Conservation (phyloP, 2,329 filamentous ascomycete genomes). For the Aspergillus ustus region DNA sequence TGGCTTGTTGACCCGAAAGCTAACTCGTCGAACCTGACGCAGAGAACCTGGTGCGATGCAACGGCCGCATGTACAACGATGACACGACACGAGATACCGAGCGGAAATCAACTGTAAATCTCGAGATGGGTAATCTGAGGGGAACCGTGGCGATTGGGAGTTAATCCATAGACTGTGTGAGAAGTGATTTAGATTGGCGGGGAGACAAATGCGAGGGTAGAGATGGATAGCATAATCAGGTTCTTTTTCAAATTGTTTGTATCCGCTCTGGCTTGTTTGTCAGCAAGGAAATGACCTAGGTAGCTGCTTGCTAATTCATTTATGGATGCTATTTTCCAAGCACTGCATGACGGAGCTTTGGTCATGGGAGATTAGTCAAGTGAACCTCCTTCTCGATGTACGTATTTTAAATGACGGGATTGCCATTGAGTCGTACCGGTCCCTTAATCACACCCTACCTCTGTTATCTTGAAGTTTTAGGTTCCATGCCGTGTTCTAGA, state of each 20-base stretch:
- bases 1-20: neutral
- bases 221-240: neutral
- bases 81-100: conserved; percentile 9
- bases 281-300: neutral
- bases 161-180: conserved; percentile 9
- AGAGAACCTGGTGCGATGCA: conserved; percentile 10
- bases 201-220: conserved; percentile 3
- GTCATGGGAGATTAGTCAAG: neutral
- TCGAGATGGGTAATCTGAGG: conserved; percentile 1
- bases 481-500: neutral
- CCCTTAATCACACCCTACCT: neutral
- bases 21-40: neutral
- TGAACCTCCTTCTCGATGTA: neutral
- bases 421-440: neutral
- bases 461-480: neutral
- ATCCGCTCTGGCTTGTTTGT: neutral
- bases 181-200: conserved; percentile 4
- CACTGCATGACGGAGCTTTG: neutral
- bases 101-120: conserved; percentile 6
- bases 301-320: neutral
- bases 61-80: conserved; percentile 14
- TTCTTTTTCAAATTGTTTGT: neutral
- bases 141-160: conserved; percentile 3
- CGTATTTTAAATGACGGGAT: neutral
- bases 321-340: neutral